Conservation (phyloP, 2,329 filamentous ascomycete genomes). For the Hypomyces perniciosus region DNA sequence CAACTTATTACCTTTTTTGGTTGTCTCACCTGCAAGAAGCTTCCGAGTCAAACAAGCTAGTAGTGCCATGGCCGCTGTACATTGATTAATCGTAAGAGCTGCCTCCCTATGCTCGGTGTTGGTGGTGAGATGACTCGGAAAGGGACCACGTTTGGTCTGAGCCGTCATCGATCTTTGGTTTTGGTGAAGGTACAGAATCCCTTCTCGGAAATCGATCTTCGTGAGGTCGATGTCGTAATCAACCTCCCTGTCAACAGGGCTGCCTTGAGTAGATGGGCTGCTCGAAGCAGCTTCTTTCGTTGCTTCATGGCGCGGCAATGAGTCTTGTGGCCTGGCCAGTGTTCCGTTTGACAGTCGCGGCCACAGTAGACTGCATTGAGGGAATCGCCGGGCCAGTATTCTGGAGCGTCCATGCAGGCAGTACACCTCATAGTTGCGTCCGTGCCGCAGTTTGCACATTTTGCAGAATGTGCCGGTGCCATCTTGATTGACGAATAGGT, state of each 20-base stretch:
- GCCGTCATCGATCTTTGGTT: background rate
- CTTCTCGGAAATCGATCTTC: background rate
- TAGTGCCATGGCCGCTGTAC: background rate
- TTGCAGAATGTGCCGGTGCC: background rate
- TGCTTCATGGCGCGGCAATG: constrained; percentile 4
- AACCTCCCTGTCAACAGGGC: background rate
- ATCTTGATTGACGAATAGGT: background rate
- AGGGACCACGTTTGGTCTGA: background rate
- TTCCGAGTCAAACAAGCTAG: background rate
- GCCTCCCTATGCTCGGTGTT: constrained; percentile 1
- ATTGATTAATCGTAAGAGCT: background rate
- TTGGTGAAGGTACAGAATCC: background rate
- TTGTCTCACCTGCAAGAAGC: background rate
- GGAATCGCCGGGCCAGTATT: constrained; percentile 13
- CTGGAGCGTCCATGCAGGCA: background rate
- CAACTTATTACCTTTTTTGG: background rate
- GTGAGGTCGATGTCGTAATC: constrained; percentile 1
- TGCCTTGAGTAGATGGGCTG: background rate
- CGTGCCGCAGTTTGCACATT: background rate
- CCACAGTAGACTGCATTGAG: constrained; percentile 10
- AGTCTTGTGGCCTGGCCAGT: constrained; percentile 10
- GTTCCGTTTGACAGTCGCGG: constrained; percentile 10
- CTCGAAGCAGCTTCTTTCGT: constrained; percentile 1
- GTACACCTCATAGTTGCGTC: background rate
- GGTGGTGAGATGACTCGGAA: background rate